A percentile compares a stretch with the other conserved stretches of the same genome.
Evolutionary conservation across 2,329 filamentous ascomycete genomes (phyloP).

Genomic region (Sporothrix brunneoviolacea): DNA sequence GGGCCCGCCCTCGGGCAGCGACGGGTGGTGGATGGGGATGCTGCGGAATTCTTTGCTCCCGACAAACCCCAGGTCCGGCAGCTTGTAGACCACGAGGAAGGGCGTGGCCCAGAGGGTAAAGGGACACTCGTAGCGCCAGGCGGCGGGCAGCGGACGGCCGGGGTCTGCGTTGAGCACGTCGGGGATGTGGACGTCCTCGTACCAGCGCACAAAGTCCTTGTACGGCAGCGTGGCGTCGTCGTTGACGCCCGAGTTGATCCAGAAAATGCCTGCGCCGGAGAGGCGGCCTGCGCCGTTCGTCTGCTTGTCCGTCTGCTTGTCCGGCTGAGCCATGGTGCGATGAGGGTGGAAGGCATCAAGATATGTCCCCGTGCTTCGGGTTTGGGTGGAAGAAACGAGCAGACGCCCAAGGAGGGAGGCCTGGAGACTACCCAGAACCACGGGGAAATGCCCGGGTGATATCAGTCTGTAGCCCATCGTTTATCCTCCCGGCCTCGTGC

Average conservation of each 20-base stretch:
- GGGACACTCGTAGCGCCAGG: constrained; percentile 16
- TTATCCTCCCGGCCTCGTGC: too few species aligned
- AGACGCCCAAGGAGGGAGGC: too few species aligned
- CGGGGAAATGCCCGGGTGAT: too few species aligned
- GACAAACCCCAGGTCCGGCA: constrained; percentile 5
- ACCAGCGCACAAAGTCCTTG: constrained; percentile 16
- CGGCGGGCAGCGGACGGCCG: constrained; percentile 18
- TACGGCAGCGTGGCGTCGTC: constrained; percentile 11
- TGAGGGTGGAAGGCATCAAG: too few species aligned
- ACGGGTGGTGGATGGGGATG: constrained; percentile 15
- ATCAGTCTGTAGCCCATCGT: too few species aligned
- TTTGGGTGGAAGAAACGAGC: too few species aligned
- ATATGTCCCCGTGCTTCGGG: too few species aligned
- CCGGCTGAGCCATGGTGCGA: too few species aligned
- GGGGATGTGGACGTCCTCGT: constrained; percentile 20
- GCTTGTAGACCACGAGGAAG: constrained; percentile 18
- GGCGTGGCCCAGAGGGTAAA: not conserved
- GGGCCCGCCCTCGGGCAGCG: constrained; percentile 17
- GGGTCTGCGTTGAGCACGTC: constrained; percentile 18
- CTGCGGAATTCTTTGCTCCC: constrained; percentile 10
- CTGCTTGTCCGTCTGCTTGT: too few species aligned
- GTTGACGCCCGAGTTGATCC: constrained; percentile 14
- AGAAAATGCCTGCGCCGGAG: constrained; percentile 11
- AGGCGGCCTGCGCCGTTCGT: too few species aligned
- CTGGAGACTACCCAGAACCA: too few species aligned